Base-by-base conservation (phyloP, 2,329 filamentous ascomycete species). In the Colletotrichum coccodes region DNA sequence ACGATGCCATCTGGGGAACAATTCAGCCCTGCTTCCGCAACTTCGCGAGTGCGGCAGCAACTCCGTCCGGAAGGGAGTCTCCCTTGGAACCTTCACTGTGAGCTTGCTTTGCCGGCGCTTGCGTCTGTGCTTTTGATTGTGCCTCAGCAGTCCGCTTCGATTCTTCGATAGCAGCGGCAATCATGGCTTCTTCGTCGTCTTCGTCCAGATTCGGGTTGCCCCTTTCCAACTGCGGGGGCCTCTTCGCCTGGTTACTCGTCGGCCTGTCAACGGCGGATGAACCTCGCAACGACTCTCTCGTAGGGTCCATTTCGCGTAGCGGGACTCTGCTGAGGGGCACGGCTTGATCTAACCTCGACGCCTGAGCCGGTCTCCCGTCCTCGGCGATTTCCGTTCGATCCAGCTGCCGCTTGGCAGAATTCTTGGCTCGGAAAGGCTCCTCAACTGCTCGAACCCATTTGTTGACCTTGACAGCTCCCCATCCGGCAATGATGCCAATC, bases 401-500 rank as follows among this genome's bases (percentile, higher is more conserved):
- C 23, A 74, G 56, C 34, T 73, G 76, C 62, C 80, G 75, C 76
- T 83, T 93, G n/a, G 87, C 88, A 2, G 92, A 88, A 75, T 91
- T 92, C 74, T 90, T 89, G 6, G 92, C 89, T 66, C 94, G 84
- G 74, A 98, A 98, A 0, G 94, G 94, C 79, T 97, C 94, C 68
- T 94, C 89, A 1, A 98, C 92, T 11, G 92, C 92, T 64, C 85
- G 87, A 73, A 88, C 91, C 95, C 95, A 98, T 66, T 90, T 89
- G 79, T 92, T 92, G 26, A 98, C 94, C 80, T 99, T 99, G 82
- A 94, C 94, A 80, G 97, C 94, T 38, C 96, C 96, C 95, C 95
- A 99, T 1, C 96, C 96, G 34, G 91, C 88, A n/a, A 99, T 90
- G 71, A 93, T 83, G 16, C 90, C 89, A 40, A 99, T 87, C 79